Percentiles rank a stretch among this genome's conserved stretches.
Conservation (phyloP, 768 basidiomycete genomes). For the Tylopilus plumbeoviolaceoides region DNA sequence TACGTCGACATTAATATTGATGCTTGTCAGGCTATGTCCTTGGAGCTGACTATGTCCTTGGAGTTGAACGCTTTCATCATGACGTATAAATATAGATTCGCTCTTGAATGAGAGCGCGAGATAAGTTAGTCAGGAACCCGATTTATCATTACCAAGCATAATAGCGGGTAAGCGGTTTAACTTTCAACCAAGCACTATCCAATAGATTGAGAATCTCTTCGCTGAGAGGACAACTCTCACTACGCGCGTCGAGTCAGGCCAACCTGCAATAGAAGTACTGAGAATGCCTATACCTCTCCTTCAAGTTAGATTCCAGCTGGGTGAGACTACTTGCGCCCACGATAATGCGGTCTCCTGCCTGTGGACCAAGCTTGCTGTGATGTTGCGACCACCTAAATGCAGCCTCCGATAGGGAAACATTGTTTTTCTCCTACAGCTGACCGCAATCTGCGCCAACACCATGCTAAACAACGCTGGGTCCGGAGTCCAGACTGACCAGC, state of each 20-base stretch:
- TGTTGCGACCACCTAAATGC: conserved; percentile 23
- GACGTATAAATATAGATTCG: not conserved
- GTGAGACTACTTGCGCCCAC: conserved; percentile 33
- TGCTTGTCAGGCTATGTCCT: too few relatives aligned
- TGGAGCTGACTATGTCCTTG: not conserved
- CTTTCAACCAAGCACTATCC: conserved; percentile 5
- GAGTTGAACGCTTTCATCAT: too few relatives aligned
- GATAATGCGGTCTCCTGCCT: conserved; percentile 26
- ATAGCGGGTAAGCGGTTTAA: conserved; percentile 2
- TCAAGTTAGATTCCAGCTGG: conserved; percentile 33
- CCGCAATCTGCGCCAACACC: not conserved
- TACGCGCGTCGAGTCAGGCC: not conserved
- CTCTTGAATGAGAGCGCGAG: not conserved
- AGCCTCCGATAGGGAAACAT: conserved; percentile 9
- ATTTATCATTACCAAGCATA: not conserved
- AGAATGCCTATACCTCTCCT: conserved; percentile 4
- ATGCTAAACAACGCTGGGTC: not conserved
- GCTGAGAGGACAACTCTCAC: conserved; percentile 1
- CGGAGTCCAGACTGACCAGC: conserved; percentile 4
- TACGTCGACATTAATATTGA: not conserved
- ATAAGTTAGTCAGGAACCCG: not conserved
- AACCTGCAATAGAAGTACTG: not conserved
- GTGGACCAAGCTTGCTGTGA: conserved; percentile 16
- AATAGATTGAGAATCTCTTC: conserved; percentile 2
- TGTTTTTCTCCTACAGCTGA: conserved; percentile 6